These are phyloP conservation scores for Juglanconis sp. DNA, from an alignment of 2,329 filamentous ascomycete species.

Conservation along the genomic window DNA sequence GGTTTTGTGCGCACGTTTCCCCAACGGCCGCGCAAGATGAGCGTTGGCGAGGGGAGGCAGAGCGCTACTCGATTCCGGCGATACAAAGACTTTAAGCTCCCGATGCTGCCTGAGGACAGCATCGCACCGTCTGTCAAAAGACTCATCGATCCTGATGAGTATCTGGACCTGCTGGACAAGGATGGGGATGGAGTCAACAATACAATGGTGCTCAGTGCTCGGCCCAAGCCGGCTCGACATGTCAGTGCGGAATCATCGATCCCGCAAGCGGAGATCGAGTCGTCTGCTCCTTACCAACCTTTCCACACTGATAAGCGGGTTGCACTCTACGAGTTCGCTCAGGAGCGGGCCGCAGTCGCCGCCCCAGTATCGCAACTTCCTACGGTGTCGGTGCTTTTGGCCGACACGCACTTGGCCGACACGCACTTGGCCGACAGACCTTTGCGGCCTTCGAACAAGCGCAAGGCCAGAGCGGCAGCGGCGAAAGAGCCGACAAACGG, in stretches of 20 bases:
- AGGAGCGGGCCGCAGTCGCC: constrained; percentile 12
- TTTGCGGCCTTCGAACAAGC: constrained; percentile 19
- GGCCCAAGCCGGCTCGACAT: constrained; percentile 34
- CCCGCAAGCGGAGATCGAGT: constrained; percentile 84
- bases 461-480: constrained; percentile 26
- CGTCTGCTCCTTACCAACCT: constrained; percentile 90
- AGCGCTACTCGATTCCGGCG: constrained; percentile 53
- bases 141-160: constrained; percentile 55
- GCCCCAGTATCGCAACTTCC: constrained; percentile 26
- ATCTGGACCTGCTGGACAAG: constrained; percentile 50
- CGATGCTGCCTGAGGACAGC: constrained; percentile 56
- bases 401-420: constrained; percentile 40
- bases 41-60: constrained; percentile 51
- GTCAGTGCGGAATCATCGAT: constrained; percentile 60
- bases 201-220: constrained; percentile 48
- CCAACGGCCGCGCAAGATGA: constrained; percentile 52
- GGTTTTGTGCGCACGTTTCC: constrained; percentile 66
- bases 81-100: constrained; percentile 66
- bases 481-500: constrained; percentile 3
- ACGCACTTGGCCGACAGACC: constrained; percentile 38
- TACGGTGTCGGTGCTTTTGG: constrained; percentile 37
- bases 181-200: constrained; percentile 54
- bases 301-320: constrained; percentile 91
- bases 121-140: constrained; percentile 55
- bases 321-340: constrained; percentile 65